phyloP scores from a whole-genome alignment of 208 protist genomes.

The Crithidia acanthocephali region DNA sequence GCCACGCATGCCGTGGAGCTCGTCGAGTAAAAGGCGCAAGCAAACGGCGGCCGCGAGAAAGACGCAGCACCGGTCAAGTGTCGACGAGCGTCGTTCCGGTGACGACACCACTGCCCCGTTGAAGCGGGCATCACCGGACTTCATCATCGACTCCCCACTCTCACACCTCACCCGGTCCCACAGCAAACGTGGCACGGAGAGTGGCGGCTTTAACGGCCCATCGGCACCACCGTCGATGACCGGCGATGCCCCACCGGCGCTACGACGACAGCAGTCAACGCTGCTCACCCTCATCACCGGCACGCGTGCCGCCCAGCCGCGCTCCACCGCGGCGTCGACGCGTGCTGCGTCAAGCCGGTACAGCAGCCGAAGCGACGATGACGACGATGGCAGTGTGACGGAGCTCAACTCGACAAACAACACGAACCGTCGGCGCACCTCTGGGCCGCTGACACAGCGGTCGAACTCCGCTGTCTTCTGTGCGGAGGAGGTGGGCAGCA shows the following conservation, averaged over 20 bases:
- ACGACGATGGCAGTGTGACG: not conserved
- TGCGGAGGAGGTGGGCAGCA: too few relatives aligned
- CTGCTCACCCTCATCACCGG: constrained; percentile 32
- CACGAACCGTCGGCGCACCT: too few relatives aligned
- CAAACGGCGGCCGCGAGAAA: not conserved
- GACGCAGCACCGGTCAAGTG: not conserved
- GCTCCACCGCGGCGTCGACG: not conserved
- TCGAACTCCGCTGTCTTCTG: too few relatives aligned
- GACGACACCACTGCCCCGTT: not conserved
- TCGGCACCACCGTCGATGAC: not conserved
- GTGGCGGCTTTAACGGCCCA: not conserved
- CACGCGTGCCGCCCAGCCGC: not conserved
- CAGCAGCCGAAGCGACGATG: not conserved
- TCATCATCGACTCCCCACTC: not conserved
- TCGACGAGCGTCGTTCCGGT: not conserved
- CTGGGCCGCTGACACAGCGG: too few relatives aligned
- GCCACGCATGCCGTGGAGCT: not conserved
- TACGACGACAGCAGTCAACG: constrained; percentile 20
- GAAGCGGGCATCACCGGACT: not conserved
- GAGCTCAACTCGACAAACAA: not conserved
- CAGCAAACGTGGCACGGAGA: not conserved
- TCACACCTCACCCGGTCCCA: not conserved
- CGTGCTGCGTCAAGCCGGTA: not conserved
- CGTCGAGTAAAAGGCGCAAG: not conserved
- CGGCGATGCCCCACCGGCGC: not conserved